These are phyloP conservation scores for Coccinonectria pachysandricola DNA, from an alignment of 2,329 filamentous ascomycete species.

Conservation along the genomic window DNA sequence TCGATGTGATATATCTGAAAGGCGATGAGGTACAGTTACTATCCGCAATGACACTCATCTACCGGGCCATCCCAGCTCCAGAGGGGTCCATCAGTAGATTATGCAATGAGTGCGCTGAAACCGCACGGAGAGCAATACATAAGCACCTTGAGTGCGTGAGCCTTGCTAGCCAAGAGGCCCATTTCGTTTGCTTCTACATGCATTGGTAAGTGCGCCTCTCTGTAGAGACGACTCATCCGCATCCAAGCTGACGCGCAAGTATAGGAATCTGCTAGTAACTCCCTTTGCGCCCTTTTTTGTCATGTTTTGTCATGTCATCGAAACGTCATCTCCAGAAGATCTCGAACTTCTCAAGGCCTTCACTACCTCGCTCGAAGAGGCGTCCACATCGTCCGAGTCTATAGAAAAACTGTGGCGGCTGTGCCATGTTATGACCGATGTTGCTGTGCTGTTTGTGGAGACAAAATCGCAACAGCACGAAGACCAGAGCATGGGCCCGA, in stretches of 20 bases:
- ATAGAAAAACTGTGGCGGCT: constrained; percentile 52
- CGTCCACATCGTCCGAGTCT: constrained; percentile 43
- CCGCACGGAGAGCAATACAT: constrained; percentile 38
- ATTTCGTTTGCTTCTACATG: constrained; percentile 37
- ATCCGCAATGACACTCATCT: constrained; percentile 39
- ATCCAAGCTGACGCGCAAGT: constrained; percentile 5
- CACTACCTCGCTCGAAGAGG: constrained; percentile 41
- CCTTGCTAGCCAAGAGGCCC: constrained; percentile 28
- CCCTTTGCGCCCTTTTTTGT: constrained; percentile 52
- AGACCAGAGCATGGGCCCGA: constrained; percentile 35
- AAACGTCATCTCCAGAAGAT: constrained; percentile 42
- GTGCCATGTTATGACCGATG: constrained; percentile 50
- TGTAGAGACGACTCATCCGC: too few species aligned
- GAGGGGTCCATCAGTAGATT: constrained; percentile 33
- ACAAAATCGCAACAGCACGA: constrained; percentile 41
- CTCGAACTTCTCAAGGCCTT: constrained; percentile 46
- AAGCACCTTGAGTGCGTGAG: constrained; percentile 36
- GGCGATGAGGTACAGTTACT: constrained; percentile 38
- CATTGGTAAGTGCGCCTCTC: constrained; percentile 36
- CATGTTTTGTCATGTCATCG: constrained; percentile 47
- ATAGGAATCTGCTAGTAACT: constrained; percentile 43
- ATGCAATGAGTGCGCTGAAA: constrained; percentile 37
- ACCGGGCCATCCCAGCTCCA: constrained; percentile 39
- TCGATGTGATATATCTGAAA: constrained; percentile 34
- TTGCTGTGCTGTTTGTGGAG: constrained; percentile 52